These are phyloP conservation scores for Gracilaria gracilis DNA, from an alignment of 23 red algal species.

Conservation along the genomic window DNA sequence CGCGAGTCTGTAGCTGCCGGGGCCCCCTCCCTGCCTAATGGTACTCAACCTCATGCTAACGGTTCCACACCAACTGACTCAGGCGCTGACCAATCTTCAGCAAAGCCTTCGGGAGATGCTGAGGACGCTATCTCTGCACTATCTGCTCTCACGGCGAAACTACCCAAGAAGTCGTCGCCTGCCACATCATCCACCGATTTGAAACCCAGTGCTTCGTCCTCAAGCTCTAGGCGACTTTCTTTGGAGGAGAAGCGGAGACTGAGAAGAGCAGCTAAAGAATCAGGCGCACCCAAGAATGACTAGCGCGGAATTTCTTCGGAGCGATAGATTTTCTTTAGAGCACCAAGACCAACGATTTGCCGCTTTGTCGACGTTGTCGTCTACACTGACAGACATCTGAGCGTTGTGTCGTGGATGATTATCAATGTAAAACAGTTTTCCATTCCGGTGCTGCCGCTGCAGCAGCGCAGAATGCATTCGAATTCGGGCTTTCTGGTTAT, in stretches of 20 bases:
- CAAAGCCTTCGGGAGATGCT: not conserved
- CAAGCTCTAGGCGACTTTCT: slow-evolving; percentile 1
- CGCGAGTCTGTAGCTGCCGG: not conserved
- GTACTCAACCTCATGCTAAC: slow-evolving; percentile 18
- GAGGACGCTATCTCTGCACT: slow-evolving; percentile 4
- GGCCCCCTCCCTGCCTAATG: not conserved
- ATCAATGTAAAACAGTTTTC: slow-evolving; percentile 14
- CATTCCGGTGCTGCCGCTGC: not conserved
- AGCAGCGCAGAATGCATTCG: not conserved
- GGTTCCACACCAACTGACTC: not conserved
- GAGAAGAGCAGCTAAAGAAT: slow-evolving; percentile 18
- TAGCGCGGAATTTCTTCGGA: slow-evolving; percentile 2
- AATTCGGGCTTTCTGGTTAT: not conserved
- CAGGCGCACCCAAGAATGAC: not conserved
- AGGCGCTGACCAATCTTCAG: not conserved
- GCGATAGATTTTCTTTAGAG: not conserved
- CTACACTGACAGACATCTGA: not conserved
- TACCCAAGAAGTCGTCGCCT: slow-evolving; percentile 7
- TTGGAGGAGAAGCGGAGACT: slow-evolving; percentile 26
- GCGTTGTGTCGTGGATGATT: not conserved
- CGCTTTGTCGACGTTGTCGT: not conserved
- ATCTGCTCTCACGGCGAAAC: slow-evolving; percentile 14
- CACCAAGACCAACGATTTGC: not conserved
- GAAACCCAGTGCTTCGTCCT: not conserved
- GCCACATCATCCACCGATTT: not conserved